Percentiles rank a stretch among this genome's conserved stretches.
phyloP scores from a whole-genome alignment of 495 filamentous ascomycete species.

The Penicillium odoratum region DNA sequence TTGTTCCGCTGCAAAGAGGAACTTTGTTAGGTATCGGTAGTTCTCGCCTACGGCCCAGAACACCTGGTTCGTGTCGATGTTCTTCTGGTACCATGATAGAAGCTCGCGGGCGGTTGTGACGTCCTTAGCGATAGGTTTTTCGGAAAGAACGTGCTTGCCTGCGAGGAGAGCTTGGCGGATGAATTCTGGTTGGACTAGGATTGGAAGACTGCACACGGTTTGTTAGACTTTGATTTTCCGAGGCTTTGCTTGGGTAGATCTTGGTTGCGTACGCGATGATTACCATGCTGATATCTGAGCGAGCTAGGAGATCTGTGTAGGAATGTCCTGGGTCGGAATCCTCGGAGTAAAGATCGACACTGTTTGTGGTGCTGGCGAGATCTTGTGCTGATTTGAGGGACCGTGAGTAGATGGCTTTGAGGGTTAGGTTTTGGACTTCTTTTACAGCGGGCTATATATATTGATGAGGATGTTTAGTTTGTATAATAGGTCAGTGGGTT shows the following conservation, averaged over 20 bases:
- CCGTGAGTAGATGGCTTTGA: conserved; percentile 66
- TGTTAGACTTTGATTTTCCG: conserved; percentile 13
- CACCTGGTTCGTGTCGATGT: conserved; percentile 46
- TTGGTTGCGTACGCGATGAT: conserved; percentile 58
- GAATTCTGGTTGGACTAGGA: conserved; percentile 39
- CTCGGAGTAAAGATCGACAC: conserved; percentile 59
- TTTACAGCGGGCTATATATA: conserved; percentile 51
- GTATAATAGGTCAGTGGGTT: conserved; percentile 17
- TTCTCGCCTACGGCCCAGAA: conserved; percentile 75
- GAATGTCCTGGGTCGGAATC: conserved; percentile 54
- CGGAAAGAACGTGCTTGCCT: conserved; percentile 79
- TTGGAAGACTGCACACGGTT: conserved; percentile 37
- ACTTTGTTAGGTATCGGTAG: conserved; percentile 64
- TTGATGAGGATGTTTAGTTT: conserved; percentile 13
- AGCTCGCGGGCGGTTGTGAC: conserved; percentile 61
- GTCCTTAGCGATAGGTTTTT: conserved; percentile 78
- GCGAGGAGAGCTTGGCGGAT: conserved; percentile 55
- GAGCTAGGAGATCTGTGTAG: conserved; percentile 62
- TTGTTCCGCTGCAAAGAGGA: conserved; percentile 55
- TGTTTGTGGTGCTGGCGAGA: conserved; percentile 33
- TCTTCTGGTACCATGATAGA: conserved; percentile 58
- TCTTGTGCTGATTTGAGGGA: conserved; percentile 52
- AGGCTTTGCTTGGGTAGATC: background rate
- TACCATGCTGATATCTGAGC: conserved; percentile 66
- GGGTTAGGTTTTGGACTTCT: conserved; percentile 41